A percentile compares a stretch with the other conserved stretches of the same genome.
Conservation (phyloP, 139 green algal genomes). For the Micractinium sp. region DNA sequence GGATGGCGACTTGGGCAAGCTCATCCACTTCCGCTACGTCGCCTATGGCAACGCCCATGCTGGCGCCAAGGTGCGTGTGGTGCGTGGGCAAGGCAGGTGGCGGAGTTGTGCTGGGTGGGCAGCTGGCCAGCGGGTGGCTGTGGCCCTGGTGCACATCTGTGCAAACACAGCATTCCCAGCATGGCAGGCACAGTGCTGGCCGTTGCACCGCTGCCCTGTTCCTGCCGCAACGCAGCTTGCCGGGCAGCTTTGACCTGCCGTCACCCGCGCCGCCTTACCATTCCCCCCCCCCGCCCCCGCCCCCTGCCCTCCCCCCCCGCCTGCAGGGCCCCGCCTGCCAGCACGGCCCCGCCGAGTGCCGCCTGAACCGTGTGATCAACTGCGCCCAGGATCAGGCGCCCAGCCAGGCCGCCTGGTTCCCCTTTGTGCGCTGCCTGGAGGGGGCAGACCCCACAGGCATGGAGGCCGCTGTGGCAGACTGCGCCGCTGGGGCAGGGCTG, state of each 20-base stretch:
- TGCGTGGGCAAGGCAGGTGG: no score
- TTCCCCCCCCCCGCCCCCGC: no score
- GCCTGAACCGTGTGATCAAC: conserved; percentile 44
- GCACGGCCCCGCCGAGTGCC: conserved; percentile 47
- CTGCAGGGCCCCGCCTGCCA: conserved; percentile 23
- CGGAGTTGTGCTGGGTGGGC: no score
- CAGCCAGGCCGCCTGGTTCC: conserved; percentile 25
- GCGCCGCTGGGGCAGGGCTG: conserved; percentile 29
- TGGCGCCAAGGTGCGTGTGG: no score
- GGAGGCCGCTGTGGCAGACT: conserved; percentile 20
- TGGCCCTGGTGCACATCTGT: no score
- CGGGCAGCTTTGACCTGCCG: background rate
- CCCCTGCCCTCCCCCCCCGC: background rate
- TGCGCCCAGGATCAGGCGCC: conserved; percentile 32
- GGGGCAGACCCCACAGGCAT: background rate
- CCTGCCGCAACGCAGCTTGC: background rate
- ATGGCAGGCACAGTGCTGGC: background rate
- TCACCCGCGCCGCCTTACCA: background rate
- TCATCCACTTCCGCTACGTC: conserved; percentile 7
- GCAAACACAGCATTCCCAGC: background rate
- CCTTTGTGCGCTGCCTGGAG: conserved; percentile 44
- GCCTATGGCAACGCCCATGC: conserved; percentile 7
- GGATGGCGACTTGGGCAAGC: background rate
- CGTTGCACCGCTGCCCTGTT: background rate
- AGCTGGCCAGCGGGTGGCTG: no score